phyloP scores from a whole-genome alignment of 768 basidiomycete species.

The Termitomyces sp. region DNA sequence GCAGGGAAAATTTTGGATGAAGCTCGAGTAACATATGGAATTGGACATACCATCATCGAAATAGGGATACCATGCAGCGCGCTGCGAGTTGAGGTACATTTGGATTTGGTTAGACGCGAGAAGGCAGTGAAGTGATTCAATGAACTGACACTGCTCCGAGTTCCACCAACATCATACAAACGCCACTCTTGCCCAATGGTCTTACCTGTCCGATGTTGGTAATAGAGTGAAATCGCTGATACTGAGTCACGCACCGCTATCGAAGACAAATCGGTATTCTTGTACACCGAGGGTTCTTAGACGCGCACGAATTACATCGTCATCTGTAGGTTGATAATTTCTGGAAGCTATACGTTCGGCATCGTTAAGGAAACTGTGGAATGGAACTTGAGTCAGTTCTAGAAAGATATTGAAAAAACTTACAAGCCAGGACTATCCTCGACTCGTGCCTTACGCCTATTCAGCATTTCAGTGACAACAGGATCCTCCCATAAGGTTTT shows the following conservation, averaged over 20 bases:
- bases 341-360: conserved; percentile 55
- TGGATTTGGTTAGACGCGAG: neutral
- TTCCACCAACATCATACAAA: conserved; percentile 79
- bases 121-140: conserved; percentile 7
- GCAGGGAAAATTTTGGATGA: conserved; percentile 3
- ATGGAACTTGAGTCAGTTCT: neutral
- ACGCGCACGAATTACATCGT: conserved; percentile 75
- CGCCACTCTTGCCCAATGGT: conserved; percentile 69
- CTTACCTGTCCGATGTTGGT: conserved; percentile 31
- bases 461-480: conserved; percentile 54
- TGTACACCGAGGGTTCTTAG: conserved; percentile 75
- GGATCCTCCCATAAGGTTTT: conserved; percentile 63
- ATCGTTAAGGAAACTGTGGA: conserved; percentile 60
- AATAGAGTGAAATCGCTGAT: neutral
- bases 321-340: conserved; percentile 65
- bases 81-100: conserved; percentile 29
- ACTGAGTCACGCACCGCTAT: conserved; percentile 40
- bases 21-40: neutral
- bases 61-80: conserved; percentile 73
- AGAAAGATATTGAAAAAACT: conserved; percentile 21
- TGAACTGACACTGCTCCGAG: conserved; percentile 53
- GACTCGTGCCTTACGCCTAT: conserved; percentile 44
- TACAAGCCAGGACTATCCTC: conserved; percentile 76
- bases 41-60: conserved; percentile 60
- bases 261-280: conserved; percentile 63